Base-by-base conservation (phyloP, 768 basidiomycete genomes). In the Peribolospora baueri region DNA sequence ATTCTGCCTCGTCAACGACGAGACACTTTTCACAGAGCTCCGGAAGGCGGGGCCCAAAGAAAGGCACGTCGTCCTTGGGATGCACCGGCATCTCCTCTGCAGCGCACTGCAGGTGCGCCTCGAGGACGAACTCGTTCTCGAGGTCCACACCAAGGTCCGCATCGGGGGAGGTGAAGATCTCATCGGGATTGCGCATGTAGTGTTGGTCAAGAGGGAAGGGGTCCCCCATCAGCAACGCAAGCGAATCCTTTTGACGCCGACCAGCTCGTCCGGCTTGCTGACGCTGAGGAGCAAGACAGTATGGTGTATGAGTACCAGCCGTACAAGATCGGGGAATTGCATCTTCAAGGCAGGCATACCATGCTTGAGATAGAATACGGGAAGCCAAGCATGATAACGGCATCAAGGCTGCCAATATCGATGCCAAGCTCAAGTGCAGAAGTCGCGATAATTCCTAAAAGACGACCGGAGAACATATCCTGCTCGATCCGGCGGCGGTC, bases 261-360 rank as follows among this genome's bases (percentile, higher is more conserved):
- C 86, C 86, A 8, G 84, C 86, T 61, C 86, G 73, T 42, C 87
- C 85, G 10, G 81, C 77, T 75, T 91, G 85, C 71, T 91, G 87
- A 46, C 81, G 74, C 84, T 87, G 60, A 5, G 37, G 11, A 41
- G 5, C 5, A 5, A 5, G 36, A 38, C 14, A 56, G 49, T 5
- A 14, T 5, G 4, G 42, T 37, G n/a, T 46, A 11, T 11, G 10
- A 49, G 38, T 25, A 25, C 25, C 25, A 25, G 25, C 52, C 25
- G 7, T 5, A 45, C 14, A 51, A 25, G 25, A 25, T 25, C 25
- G 25, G 25, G 1, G 25, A 25, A 25, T 25, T 25, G 25, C 1
- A 25, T 25, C 25, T 1, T 25, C 25, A 25, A 25, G 38, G 11
- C 10, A 45, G 40, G 67, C 76, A 61, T 56, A 86, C 84, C 56